Evolutionary conservation across 805 yeast species (phyloP), one percentile per base, ranked within the genome.

Genomic region (Kodamaea fukazawae): DNA sequence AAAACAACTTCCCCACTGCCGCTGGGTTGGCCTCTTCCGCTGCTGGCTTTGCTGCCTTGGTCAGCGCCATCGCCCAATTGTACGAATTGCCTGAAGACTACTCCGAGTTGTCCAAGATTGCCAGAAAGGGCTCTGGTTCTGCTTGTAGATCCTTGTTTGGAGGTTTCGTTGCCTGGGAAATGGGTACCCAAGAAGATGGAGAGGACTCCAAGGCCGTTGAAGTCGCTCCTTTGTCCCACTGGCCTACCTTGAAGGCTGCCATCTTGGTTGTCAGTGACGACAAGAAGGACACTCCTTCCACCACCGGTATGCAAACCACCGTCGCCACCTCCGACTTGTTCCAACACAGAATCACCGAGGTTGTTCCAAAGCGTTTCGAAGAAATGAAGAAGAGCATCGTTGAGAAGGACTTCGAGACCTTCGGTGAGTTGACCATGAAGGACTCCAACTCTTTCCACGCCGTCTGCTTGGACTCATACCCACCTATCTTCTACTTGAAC

Each of bases 141-240:
- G 99, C 99, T 5, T 93, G 99, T 67, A 78, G 99, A 63, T 93
- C 98, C 7, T 71, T 93, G 46, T 88, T 87, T 64, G 98, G 99
- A 34, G 99, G 99, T 6, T 93, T 81, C 58, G 99, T 93, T 9
- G 98, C 98, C 3, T 93, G 99, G 99, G 96, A 93, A 63, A 89
- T 90, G 97, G 99, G 99, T 42, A 49, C 52, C 3, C 47, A 57
- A 43, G 65, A 48, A 0, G 83, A 89, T 57, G 99, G 99, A n/a
- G 72, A 78, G 32, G 99, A 93, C 66, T 90, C 97, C 10, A 83
- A 80, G 53, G 99, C 99, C 3, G 95, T 89, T 20, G 88, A 90
- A 67, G 78, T 93, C 29, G 96, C 96, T 3, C 84, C 95, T 7
- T 57, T 73, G 51, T 71, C 69, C 26, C 95, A 87, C 63, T 93